Evolutionary conservation across 73 alveolate species (phyloP).

Genomic region (Uronychia binucleata): DNA sequence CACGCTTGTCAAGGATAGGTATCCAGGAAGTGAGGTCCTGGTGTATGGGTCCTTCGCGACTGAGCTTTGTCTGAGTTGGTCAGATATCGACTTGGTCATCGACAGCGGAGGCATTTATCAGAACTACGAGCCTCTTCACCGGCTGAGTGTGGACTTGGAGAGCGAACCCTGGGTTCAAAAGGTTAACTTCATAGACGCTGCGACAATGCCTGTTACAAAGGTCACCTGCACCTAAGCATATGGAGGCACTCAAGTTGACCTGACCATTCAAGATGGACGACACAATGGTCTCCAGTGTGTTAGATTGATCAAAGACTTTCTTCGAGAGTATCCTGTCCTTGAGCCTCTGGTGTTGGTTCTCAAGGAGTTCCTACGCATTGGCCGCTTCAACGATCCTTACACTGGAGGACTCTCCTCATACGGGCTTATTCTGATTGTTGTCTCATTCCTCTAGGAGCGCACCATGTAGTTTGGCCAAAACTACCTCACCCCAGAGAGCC

Average conservation of each 20-base stretch:
- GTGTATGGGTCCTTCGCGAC: slow-evolving; percentile 85
- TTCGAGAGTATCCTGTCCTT: slow-evolving; percentile 54
- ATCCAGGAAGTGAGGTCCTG: slow-evolving; percentile 56
- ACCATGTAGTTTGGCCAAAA: not conserved
- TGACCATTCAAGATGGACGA: slow-evolving; percentile 59
- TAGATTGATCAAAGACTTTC: slow-evolving; percentile 66
- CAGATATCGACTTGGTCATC: slow-evolving; percentile 83
- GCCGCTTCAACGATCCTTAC: slow-evolving; percentile 68
- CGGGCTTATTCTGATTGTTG: slow-evolving; percentile 82
- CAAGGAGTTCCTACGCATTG: slow-evolving; percentile 68
- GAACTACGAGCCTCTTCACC: not conserved
- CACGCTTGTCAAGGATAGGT: slow-evolving; percentile 8
- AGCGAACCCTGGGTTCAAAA: slow-evolving; percentile 13
- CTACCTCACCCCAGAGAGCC: not conserved
- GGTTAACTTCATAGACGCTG: slow-evolving; percentile 58
- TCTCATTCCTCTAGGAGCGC: slow-evolving; percentile 64
- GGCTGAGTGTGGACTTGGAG: slow-evolving; percentile 7
- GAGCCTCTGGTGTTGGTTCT: slow-evolving; percentile 75
- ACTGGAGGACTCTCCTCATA: slow-evolving; percentile 80
- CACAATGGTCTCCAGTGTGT: slow-evolving; percentile 86
- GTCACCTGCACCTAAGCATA: slow-evolving; percentile 56
- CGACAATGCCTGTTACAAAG: slow-evolving; percentile 80
- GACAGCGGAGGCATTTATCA: slow-evolving; percentile 22
- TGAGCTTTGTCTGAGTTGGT: slow-evolving; percentile 78
- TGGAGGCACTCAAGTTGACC: slow-evolving; percentile 54